Percentiles rank a stretch among this genome's conserved stretches.
phyloP scores from a whole-genome alignment of 1,284 basidiomycete species.

The Gymnopus androsaceus region DNA sequence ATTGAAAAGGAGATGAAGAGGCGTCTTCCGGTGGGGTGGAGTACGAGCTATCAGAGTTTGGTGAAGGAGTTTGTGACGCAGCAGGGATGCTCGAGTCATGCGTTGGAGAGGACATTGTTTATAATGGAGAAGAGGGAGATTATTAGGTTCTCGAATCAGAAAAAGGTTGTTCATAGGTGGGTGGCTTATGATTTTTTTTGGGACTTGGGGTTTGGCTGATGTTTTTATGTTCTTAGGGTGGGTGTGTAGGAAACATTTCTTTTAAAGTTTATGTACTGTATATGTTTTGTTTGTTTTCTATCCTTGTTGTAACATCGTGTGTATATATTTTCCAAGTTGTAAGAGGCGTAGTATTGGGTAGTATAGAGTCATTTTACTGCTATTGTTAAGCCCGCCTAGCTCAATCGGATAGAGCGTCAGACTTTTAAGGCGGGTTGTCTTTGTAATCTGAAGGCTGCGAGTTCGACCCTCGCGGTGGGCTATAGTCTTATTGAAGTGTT shows the following conservation, averaged over 20 bases:
- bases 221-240: slow-evolving; percentile 23
- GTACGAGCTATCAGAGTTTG: slow-evolving; percentile 91
- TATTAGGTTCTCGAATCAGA: slow-evolving; percentile 84
- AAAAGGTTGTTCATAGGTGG: slow-evolving; percentile 27
- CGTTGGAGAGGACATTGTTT: slow-evolving; percentile 90
- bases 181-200: slow-evolving; percentile 2
- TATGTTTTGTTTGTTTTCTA: background rate
- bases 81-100: slow-evolving; percentile 90
- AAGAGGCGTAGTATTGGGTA: background rate
- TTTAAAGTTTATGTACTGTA: slow-evolving; percentile 10
- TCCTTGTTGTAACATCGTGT: background rate
- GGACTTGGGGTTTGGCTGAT: background rate
- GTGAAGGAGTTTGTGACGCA: slow-evolving; percentile 94
- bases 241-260: slow-evolving; percentile 31
- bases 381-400: slow-evolving; percentile 64
- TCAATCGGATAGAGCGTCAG: slow-evolving; percentile 88
- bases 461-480: slow-evolving; percentile 79
- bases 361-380: no score
- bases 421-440: slow-evolving; percentile 45
- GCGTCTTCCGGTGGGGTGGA: slow-evolving; percentile 94
- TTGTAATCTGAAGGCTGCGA: slow-evolving; percentile 72
- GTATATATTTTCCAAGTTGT: background rate
- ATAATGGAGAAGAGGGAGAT: slow-evolving; percentile 96
- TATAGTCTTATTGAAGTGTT: slow-evolving; percentile 36
- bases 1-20: slow-evolving; percentile 92